These are phyloP conservation scores for Pleodorina starrii DNA, from an alignment of 139 green algal species.

Conservation along the genomic window DNA sequence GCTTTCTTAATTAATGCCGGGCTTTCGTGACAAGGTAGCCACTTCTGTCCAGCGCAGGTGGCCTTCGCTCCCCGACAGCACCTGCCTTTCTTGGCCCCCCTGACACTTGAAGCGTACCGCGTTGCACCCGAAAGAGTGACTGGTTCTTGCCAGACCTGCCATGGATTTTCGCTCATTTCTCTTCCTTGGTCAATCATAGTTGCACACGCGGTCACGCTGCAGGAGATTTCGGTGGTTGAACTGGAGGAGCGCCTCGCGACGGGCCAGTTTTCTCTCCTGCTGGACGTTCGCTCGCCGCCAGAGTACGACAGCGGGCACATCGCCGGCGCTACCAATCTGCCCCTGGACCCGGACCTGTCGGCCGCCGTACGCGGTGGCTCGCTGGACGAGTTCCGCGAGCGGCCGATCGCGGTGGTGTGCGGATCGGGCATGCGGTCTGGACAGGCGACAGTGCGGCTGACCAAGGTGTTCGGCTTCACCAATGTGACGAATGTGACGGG, in stretches of 20 bases:
- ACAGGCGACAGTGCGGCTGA: slow-evolving; percentile 54
- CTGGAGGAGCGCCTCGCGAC: slow-evolving; percentile 33
- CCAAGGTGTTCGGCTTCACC: slow-evolving; percentile 53
- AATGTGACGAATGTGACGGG: slow-evolving; percentile 45
- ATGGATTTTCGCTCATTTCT: too few relatives aligned
- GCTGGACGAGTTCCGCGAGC: slow-evolving; percentile 35
- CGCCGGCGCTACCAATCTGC: slow-evolving; percentile 36
- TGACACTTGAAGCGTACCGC: too few relatives aligned
- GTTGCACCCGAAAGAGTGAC: too few relatives aligned
- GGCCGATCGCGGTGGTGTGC: slow-evolving; percentile 50
- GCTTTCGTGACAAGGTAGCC: too few relatives aligned
- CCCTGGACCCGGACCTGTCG: slow-evolving; percentile 43
- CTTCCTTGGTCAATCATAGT: too few relatives aligned
- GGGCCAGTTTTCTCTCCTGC: slow-evolving; percentile 39
- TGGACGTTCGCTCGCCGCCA: slow-evolving; percentile 41
- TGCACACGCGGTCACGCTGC: too few relatives aligned
- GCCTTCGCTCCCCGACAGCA: too few relatives aligned
- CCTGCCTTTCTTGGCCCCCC: too few relatives aligned
- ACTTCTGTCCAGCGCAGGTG: too few relatives aligned
- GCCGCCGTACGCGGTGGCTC: slow-evolving; percentile 4
- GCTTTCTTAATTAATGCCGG: too few relatives aligned
- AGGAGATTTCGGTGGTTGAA: slow-evolving; percentile 46
- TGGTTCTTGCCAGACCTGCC: too few relatives aligned
- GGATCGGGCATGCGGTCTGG: slow-evolving; percentile 42
- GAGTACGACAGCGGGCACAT: slow-evolving; percentile 47